Evolutionary conservation across 805 yeast genomes (phyloP).

Genomic region (Nakazawaea populi): DNA sequence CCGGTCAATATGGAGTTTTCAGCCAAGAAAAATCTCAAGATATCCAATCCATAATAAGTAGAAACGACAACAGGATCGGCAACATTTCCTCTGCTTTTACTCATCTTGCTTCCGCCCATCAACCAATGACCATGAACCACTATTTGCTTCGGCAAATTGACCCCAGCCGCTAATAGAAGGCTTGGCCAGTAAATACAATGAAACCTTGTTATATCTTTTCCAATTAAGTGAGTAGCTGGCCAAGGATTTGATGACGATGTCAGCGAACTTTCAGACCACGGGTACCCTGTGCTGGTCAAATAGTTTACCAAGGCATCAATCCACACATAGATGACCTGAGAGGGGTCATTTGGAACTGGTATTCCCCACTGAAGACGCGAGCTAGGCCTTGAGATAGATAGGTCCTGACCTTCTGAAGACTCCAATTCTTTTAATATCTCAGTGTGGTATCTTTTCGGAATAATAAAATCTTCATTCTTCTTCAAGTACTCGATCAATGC

Average conservation of each 20-base stretch:
- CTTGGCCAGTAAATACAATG: conserved; percentile 96
- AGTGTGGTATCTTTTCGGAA: conserved; percentile 52
- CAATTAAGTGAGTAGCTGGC: conserved; percentile 71
- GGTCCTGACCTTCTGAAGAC: conserved; percentile 44
- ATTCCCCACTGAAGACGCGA: conserved; percentile 85
- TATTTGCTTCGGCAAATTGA: conserved; percentile 64
- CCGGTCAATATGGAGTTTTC: conserved; percentile 68
- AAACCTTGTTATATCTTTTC: conserved; percentile 86
- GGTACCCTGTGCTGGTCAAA: conserved; percentile 65
- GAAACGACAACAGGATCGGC: conserved; percentile 79
- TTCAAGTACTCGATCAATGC: conserved; percentile 44
- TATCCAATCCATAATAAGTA: conserved; percentile 61
- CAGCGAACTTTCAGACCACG: conserved; percentile 19
- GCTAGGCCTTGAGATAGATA: conserved; percentile 84
- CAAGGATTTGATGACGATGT: conserved; percentile 17
- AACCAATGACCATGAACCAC: conserved; percentile 96
- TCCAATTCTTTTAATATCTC: conserved; percentile 56
- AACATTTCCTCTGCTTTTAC: conserved; percentile 88
- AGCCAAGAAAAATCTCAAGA: conserved; percentile 68
- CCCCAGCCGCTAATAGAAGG: conserved; percentile 75
- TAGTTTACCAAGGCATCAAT: conserved; percentile 90
- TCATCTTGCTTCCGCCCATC: conserved; percentile 86
- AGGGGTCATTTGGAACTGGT: conserved; percentile 70
- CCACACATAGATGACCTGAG: conserved; percentile 92
- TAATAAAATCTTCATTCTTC: conserved; percentile 51